Conservation (phyloP, 2,329 filamentous ascomycete genomes). For the Fonsecaea pugnacius region DNA sequence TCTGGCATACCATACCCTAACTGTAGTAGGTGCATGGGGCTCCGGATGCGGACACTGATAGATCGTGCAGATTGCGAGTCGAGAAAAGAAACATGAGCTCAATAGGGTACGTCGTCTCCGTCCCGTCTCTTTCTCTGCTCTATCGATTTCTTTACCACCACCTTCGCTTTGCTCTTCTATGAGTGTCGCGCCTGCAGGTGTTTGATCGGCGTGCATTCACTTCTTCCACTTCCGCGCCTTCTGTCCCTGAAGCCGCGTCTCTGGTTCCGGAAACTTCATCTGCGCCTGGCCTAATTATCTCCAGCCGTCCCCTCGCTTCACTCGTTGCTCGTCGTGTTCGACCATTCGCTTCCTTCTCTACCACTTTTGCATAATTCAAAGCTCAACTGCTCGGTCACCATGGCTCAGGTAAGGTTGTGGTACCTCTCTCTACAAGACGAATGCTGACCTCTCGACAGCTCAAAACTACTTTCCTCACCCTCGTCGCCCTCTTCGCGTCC, state of each 20-base stretch:
- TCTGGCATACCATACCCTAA: constrained; percentile 13
- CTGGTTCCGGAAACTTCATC: constrained; percentile 16
- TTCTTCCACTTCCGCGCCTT: constrained; percentile 22
- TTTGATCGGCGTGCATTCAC: constrained; percentile 7
- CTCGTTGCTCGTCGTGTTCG: constrained; percentile 1
- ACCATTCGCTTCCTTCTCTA: constrained; percentile 18
- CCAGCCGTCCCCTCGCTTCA: constrained; percentile 21
- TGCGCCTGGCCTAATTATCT: constrained; percentile 1
- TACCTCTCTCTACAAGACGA: background rate
- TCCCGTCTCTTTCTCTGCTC: constrained; percentile 9
- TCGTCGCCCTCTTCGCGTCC: constrained; percentile 50
- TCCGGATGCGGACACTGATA: constrained; percentile 18
- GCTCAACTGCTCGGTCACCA: constrained; percentile 14
- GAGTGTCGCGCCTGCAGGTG: constrained; percentile 29
- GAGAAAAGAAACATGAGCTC: constrained; percentile 5
- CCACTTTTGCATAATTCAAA: constrained; percentile 13
- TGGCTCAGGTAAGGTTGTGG: constrained; percentile 31
- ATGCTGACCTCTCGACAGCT: constrained; percentile 30
- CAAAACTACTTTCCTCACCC: constrained; percentile 34
- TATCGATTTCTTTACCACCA: constrained; percentile 15
- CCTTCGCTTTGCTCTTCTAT: constrained; percentile 19
- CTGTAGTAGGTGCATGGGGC: constrained; percentile 8
- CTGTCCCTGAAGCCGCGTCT: constrained; percentile 8
- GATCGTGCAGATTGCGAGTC: constrained; percentile 20
- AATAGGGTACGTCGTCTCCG: constrained; percentile 3